These are phyloP conservation scores for Miamiensis avidus DNA, from an alignment of 169 alveolate genomes.

Conservation along the genomic window DNA sequence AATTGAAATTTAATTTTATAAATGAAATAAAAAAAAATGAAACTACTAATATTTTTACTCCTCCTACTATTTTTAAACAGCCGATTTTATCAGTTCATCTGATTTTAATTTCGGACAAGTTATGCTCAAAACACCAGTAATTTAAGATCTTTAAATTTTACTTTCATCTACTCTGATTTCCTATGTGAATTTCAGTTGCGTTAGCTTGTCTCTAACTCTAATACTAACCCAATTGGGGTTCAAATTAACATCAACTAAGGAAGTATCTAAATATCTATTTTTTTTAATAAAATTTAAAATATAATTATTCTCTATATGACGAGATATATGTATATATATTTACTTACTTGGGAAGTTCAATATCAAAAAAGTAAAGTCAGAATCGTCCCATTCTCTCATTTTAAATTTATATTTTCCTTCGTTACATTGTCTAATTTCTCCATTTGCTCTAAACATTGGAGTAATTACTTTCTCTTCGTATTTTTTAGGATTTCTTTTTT, in stretches of 20 bases:
- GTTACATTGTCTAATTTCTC: conserved; percentile 87
- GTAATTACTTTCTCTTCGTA: conserved; percentile 55
- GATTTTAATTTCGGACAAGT: conserved; percentile 65
- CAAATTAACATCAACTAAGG: conserved; percentile 77
- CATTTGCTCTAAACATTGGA: conserved; percentile 73
- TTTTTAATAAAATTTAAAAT: too few relatives aligned
- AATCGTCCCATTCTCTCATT: conserved; percentile 69
- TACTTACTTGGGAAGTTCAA: conserved; percentile 70
- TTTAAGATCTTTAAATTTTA: conserved; percentile 61
- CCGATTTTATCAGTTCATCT: conserved; percentile 8
- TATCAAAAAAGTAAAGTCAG: conserved; percentile 68
- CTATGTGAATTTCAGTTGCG: conserved; percentile 77
- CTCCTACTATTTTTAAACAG: background rate
- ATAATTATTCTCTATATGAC: too few relatives aligned
- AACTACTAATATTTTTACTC: conserved; percentile 3
- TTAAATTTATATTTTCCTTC: conserved; percentile 83
- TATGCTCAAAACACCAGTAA: conserved; percentile 71
- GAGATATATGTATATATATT: too few relatives aligned
- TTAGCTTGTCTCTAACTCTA: conserved; percentile 82
- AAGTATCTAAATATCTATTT: conserved; percentile 73
- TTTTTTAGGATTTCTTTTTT: conserved; percentile 55
- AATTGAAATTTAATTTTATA: background rate
- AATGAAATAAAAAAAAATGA: background rate
- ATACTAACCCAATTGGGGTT: conserved; percentile 86
- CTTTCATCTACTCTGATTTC: conserved; percentile 73